Percentiles rank a stretch among this genome's conserved stretches.
Evolutionary conservation across 2,329 filamentous ascomycete genomes (phyloP).

Genomic region (Clonostachys rhizophaga): DNA sequence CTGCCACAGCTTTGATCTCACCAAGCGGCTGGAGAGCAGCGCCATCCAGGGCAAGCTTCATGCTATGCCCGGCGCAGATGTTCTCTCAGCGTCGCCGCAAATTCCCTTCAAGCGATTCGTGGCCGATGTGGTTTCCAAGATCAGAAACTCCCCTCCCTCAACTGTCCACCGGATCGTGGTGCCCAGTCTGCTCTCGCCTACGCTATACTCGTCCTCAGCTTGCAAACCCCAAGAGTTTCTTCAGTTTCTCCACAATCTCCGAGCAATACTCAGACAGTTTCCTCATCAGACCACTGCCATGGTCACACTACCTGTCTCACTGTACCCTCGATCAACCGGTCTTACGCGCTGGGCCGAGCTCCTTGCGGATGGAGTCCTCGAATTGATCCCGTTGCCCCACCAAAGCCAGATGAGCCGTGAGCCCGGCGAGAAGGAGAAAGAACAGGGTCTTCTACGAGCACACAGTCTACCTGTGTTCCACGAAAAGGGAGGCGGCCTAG

Average conservation of each 20-base stretch:
- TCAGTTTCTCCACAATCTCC: constrained; percentile 75
- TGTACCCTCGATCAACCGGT: constrained; percentile 72
- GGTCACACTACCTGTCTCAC: constrained; percentile 71
- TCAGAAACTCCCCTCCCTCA: constrained; percentile 51
- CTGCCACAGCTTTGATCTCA: constrained; percentile 70
- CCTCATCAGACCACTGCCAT: constrained; percentile 63
- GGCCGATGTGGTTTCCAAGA: constrained; percentile 46
- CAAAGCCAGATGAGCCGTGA: constrained; percentile 46
- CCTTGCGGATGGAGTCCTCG: constrained; percentile 78
- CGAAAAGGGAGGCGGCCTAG: constrained; percentile 78
- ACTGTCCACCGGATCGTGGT: constrained; percentile 77
- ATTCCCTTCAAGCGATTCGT: constrained; percentile 58
- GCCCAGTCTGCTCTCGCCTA: constrained; percentile 84
- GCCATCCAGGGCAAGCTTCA: constrained; percentile 45
- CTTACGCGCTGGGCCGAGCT: constrained; percentile 83
- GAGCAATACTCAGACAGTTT: constrained; percentile 68
- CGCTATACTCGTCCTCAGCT: constrained; percentile 67
- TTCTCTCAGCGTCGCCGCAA: constrained; percentile 11
- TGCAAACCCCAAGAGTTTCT: constrained; percentile 70
- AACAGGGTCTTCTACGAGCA: constrained; percentile 80
- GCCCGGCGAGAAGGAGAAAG: constrained; percentile 59
- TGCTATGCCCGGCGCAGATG: constrained; percentile 41
- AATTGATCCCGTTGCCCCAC: constrained; percentile 68
- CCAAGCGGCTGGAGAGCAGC: constrained; percentile 52
- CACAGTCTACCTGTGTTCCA: constrained; percentile 81